Percentiles rank a stretch among this genome's conserved stretches.
Evolutionary conservation across 2,329 filamentous ascomycete genomes (phyloP).

Genomic region (Pseudogymnoascus sp.): DNA sequence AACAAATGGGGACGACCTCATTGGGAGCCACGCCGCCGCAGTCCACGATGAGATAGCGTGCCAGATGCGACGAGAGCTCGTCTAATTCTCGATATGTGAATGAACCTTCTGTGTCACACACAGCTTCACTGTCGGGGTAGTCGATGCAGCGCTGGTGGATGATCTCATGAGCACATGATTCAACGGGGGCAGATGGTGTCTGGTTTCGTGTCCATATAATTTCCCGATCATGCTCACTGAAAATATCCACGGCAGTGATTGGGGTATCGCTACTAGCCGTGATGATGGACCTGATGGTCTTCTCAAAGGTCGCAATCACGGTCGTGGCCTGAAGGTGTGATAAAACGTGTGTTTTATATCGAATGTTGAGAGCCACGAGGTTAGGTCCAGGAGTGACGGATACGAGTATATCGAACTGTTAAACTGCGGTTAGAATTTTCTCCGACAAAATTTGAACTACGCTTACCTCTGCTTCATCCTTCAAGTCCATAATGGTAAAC

Average conservation of each 20-base stretch:
- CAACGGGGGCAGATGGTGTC: neutral
- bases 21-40: constrained; percentile 13
- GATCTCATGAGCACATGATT: neutral
- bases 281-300: neutral
- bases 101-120: neutral
- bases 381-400: neutral
- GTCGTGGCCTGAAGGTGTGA: neutral
- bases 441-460: neutral
- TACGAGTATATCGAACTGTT: neutral
- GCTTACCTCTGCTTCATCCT: neutral
- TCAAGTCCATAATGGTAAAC: neutral
- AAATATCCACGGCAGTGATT: neutral
- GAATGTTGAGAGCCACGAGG: neutral
- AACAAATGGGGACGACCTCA: constrained; percentile 17
- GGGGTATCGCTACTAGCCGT: neutral
- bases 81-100: neutral
- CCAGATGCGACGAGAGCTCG: neutral
- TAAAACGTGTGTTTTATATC: neutral
- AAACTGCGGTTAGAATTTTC: neutral
- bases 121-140: neutral
- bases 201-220: neutral
- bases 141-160: neutral
- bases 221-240: neutral
- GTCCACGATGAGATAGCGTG: constrained; percentile 1
- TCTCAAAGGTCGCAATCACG: neutral